Evolutionary conservation across 371 early-diverging fungal genomes (phyloP).

Genomic region (Mortierella sp.): DNA sequence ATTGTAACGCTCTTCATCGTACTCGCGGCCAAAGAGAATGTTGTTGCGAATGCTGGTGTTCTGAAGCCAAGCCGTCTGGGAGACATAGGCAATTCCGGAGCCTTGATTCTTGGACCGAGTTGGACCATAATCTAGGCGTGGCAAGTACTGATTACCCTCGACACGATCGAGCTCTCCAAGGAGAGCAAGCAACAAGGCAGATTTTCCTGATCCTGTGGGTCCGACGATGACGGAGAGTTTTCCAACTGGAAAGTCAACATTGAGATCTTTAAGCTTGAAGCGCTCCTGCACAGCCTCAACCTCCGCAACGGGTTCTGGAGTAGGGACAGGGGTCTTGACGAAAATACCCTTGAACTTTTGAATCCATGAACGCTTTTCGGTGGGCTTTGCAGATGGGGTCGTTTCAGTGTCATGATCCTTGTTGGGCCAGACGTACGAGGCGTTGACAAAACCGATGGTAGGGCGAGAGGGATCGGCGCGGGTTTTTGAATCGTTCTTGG

Average conservation of each 20-base stretch:
- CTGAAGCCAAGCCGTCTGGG: constrained; percentile 90
- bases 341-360: constrained; percentile 36
- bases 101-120: constrained; percentile 29
- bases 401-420: constrained; percentile 28
- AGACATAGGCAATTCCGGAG: constrained; percentile 76
- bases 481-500: constrained; percentile 30
- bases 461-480: constrained; percentile 2
- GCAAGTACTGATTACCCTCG: constrained; percentile 59
- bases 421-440: constrained; percentile 63
- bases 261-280: constrained; percentile 63
- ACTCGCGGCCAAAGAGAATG: constrained; percentile 83
- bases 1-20: constrained; percentile 71
- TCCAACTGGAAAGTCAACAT: constrained; percentile 66
- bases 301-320: constrained; percentile 22
- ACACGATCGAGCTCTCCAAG: constrained; percentile 65
- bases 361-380: constrained; percentile 23
- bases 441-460: constrained; percentile 63
- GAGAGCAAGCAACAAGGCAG: constrained; percentile 76
- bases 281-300: constrained; percentile 26
- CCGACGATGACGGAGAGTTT: constrained; percentile 83
- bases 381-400: constrained; percentile 2
- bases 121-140: constrained; percentile 56
- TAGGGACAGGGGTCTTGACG: constrained; percentile 4
- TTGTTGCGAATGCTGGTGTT: constrained; percentile 87
- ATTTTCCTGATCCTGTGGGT: constrained; percentile 84